Evolutionary conservation across 2,329 filamentous ascomycete genomes (phyloP).

Genomic region (Raffaelea deltoideospora): DNA sequence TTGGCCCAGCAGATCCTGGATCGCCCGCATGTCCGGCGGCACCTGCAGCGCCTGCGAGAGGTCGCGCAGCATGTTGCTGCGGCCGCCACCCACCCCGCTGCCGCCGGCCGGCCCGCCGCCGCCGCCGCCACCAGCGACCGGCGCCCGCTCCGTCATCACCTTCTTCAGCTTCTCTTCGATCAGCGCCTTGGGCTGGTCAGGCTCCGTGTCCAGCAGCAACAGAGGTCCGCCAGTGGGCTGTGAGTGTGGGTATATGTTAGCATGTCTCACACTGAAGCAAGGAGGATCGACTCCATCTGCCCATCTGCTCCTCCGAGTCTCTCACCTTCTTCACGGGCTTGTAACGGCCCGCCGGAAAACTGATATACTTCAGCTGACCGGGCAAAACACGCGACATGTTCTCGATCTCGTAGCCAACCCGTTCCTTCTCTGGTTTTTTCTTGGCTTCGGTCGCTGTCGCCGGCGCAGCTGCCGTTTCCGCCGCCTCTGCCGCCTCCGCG

Average conservation of each 20-base stretch:
- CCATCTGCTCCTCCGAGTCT: too few species aligned
- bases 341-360: slow-evolving; percentile 79
- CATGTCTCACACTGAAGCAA: not conserved
- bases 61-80: slow-evolving; percentile 5
- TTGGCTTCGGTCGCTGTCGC: slow-evolving; percentile 37
- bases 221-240: slow-evolving; percentile 89
- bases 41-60: slow-evolving; percentile 5
- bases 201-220: slow-evolving; percentile 72
- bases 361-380: slow-evolving; percentile 87
- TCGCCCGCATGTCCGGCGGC: slow-evolving; percentile 17
- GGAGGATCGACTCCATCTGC: not conserved
- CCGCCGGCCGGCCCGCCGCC: slow-evolving; percentile 7
- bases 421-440: slow-evolving; percentile 92
- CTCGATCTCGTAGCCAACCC: slow-evolving; percentile 86
- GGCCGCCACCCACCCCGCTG: slow-evolving; percentile 8
- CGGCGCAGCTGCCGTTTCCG: too few species aligned
- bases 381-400: slow-evolving; percentile 96
- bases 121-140: slow-evolving; percentile 28
- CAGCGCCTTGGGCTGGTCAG: slow-evolving; percentile 61
- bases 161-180: slow-evolving; percentile 92
- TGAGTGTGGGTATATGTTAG: not conserved
- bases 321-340: slow-evolving; percentile 78
- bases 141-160: slow-evolving; percentile 45
- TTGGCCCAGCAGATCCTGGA: slow-evolving; percentile 28
- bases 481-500: too few species aligned